A percentile compares a stretch with the other conserved stretches of the same genome.
These are phyloP conservation scores for Coffea humblotiana DNA, from an alignment of 305 asterid species.

Conservation along the genomic window DNA sequence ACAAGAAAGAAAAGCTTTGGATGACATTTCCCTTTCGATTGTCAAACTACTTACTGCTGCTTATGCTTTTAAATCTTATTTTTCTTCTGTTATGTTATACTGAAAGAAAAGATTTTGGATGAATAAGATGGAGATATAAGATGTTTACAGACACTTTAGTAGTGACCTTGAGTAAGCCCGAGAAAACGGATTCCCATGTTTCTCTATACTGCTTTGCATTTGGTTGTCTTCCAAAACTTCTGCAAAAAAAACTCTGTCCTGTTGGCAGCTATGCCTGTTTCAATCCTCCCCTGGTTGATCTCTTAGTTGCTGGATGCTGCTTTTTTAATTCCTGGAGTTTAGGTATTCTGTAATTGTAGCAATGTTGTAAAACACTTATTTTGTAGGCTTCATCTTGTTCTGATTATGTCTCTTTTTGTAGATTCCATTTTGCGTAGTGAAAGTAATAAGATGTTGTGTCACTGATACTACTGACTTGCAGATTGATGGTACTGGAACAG, in stretches of 20 bases:
- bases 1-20: not conserved
- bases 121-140: not conserved
- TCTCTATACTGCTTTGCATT: not conserved
- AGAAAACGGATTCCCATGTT: not conserved
- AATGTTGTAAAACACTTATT: not conserved
- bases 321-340: not conserved
- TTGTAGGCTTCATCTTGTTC: not conserved
- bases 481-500: constrained; percentile 89
- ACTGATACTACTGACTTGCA: constrained; percentile 32
- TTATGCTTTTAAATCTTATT: not conserved
- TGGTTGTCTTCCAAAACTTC: not conserved
- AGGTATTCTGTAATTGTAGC: not conserved
- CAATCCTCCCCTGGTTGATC: not conserved
- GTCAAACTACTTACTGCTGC: not conserved
- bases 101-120: not conserved
- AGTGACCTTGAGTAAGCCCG: not conserved
- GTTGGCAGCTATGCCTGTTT: not conserved
- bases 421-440: not conserved
- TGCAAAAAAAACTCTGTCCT: not conserved
- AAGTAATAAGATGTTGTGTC: not conserved
- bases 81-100: not conserved
- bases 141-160: not conserved
- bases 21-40: not conserved
- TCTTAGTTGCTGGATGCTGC: not conserved
- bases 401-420: not conserved